Base-by-base conservation (phyloP, 805 yeast genomes). In the Schizosaccharomyces osmophilus region DNA sequence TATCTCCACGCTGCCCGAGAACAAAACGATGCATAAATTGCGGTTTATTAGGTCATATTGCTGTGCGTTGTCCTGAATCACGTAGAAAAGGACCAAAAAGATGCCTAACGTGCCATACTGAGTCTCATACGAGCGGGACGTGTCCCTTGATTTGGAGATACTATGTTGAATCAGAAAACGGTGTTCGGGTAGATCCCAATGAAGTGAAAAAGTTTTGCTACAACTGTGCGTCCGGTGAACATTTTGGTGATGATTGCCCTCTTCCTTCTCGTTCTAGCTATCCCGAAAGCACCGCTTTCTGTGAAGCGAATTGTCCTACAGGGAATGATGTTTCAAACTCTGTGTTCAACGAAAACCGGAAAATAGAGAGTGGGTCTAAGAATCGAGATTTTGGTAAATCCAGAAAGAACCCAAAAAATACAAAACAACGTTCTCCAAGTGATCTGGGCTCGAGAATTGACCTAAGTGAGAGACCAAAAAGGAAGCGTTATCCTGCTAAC, bases 131-230 rank as follows among this genome's bases (percentile, higher is more conserved):
- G 13, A 57, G 48, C 29, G 9, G 29, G 2, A 36, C 48, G 15
- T 57, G 60, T 19, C 60, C 60, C n/a, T 31, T 57, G n/a, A 36
- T 57, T 41, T 57, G 60, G 60, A 26, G 60, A 17, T 57, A 41
- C 45, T 57, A 39, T 31, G 48, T 36, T n/a, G 48, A 41, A 22
- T 24, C 43, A 19, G 60, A 57, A 9, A 17, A 17, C 17, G 22
- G 45, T 2, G 60, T 36, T 5, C 60, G 48, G 1, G 29, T 36
- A 13, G 24, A 57, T 19, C 26, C 45, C 31, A 9, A 17, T 51
- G 36, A 29, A 29, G 57, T 57, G 11, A 31, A 26, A 41, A 36
- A 41, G 29, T 22, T 9, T 36, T 57, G 60, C 31, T 57, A 57
- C 45, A 57, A 36, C n/a, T 57, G 60, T 41, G 60, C 60, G 11